Conservation (phyloP, 768 basidiomycete genomes). For the Obba rivulosa region DNA sequence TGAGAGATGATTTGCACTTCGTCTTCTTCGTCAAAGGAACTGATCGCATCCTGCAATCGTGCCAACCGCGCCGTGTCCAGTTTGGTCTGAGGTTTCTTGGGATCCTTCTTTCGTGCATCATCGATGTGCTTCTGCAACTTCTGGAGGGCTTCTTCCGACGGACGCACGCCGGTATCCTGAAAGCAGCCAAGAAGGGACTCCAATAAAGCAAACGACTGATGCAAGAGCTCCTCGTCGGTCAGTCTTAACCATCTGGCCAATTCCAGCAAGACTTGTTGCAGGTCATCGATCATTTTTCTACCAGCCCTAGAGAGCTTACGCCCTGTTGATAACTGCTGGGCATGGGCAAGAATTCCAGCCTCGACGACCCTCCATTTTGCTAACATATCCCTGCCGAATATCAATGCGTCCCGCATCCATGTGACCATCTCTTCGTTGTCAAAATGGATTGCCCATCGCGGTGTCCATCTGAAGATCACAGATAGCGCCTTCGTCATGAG, state of each 20-base stretch:
- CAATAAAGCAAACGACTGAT: slow-evolving; percentile 82
- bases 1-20: slow-evolving; percentile 52
- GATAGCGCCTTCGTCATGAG: slow-evolving; percentile 76
- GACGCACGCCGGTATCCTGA: slow-evolving; percentile 51
- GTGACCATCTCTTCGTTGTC: slow-evolving; percentile 81
- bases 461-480: slow-evolving; percentile 81
- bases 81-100: slow-evolving; percentile 44
- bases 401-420: slow-evolving; percentile 98
- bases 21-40: slow-evolving; percentile 56
- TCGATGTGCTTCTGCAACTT: slow-evolving; percentile 66
- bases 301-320: slow-evolving; percentile 54
- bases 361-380: slow-evolving; percentile 80
- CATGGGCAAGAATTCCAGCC: slow-evolving; percentile 44
- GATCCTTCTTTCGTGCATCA: slow-evolving; percentile 47
- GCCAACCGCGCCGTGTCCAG: slow-evolving; percentile 54
- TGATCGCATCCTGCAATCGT: slow-evolving; percentile 61
- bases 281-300: slow-evolving; percentile 67
- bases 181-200: slow-evolving; percentile 77
- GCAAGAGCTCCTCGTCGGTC: slow-evolving; percentile 86
- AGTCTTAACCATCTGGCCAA: slow-evolving; percentile 85
- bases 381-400: slow-evolving; percentile 85
- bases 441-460: slow-evolving; percentile 76
- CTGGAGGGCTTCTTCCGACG: slow-evolving; percentile 48
- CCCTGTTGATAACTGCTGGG: slow-evolving; percentile 22
- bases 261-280: slow-evolving; percentile 76